Conservation (phyloP, 2,329 filamentous ascomycete species). For the Diaporthe humulicola region DNA sequence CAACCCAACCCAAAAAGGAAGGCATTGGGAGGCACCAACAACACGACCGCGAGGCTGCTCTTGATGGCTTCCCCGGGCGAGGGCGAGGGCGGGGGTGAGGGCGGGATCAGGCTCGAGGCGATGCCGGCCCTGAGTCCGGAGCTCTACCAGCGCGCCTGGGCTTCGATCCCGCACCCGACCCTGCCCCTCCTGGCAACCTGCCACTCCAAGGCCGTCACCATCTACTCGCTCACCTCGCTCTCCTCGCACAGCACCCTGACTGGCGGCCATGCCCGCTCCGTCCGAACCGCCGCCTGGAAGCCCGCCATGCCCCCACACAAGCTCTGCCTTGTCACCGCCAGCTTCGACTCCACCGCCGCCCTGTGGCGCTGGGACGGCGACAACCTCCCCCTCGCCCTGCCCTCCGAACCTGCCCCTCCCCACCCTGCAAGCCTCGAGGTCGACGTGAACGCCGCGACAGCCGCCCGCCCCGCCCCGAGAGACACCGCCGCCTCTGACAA, state of each 20-base stretch:
- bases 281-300: conserved; percentile 92
- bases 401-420: conserved; percentile 37
- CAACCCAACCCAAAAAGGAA: not conserved
- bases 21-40: not conserved
- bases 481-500: conserved; percentile 57
- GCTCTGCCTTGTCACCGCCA: conserved; percentile 89
- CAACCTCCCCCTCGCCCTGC: conserved; percentile 43
- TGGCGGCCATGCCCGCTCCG: conserved; percentile 90
- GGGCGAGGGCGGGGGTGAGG: conserved; percentile 6
- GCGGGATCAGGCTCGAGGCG: conserved; percentile 45
- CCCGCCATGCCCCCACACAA: conserved; percentile 72
- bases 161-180: conserved; percentile 85
- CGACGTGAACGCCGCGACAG: conserved; percentile 53
- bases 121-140: conserved; percentile 67
- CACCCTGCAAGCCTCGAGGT: conserved; percentile 54
- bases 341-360: conserved; percentile 93
- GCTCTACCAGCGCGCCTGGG: conserved; percentile 84
- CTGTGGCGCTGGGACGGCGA: conserved; percentile 79
- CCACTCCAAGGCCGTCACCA: conserved; percentile 86
- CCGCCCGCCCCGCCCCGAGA: conserved; percentile 42
- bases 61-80: conserved; percentile 50
- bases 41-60: not conserved
- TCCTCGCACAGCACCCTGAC: conserved; percentile 83
- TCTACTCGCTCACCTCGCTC: conserved; percentile 89
- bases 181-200: conserved; percentile 91